Base-by-base conservation (phyloP, 768 basidiomycete genomes). In the Roridomyces roridus region DNA sequence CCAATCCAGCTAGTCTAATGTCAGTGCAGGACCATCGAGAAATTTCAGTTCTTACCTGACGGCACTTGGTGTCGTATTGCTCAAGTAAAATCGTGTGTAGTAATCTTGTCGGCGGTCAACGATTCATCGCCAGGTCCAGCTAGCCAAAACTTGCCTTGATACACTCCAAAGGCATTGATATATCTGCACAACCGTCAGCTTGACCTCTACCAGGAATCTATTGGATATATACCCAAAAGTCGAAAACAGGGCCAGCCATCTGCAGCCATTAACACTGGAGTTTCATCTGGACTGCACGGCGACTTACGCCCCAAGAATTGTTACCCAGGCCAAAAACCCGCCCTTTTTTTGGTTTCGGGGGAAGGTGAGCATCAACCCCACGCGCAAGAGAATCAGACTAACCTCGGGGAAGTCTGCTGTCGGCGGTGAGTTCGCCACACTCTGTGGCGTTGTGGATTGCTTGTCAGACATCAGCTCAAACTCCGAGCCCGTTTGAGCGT, bases 161-260 rank as follows among this genome's bases (percentile, higher is more conserved):
- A 40, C n/a, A 40, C 39, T 40, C 39, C 39, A 20, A 40, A 40
- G 8, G 39, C 39, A 40, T 40, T 9, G 20, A 18, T 18, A 18
- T 40, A 18, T 7, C 39, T 40, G 34, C 34, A 35, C 17, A 37
- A 25, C 60, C n/a, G n/a, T n/a, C n/a, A n/a, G n/a, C n/a, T n/a
- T n/a, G n/a, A n/a, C n/a, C n/a, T n/a, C n/a, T n/a, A n/a, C n/a
- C n/a, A n/a, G n/a, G n/a, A n/a, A n/a, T n/a, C n/a, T n/a, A n/a
- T n/a, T n/a, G n/a, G n/a, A n/a, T n/a, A n/a, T n/a, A 43, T 71
- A 72, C 20, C 70, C 63, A 59, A 46, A 68, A 58, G n/a, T 59
- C 48, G 47, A 59, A 63, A 52, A 67, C 57, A 56, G 60, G 5
- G 62, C 28, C 55, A 66, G 46, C 55, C 68, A 70, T 1, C 68